Evolutionary conservation across 2,329 filamentous ascomycete species (phyloP).

Genomic region (Colletotrichum sidae): DNA sequence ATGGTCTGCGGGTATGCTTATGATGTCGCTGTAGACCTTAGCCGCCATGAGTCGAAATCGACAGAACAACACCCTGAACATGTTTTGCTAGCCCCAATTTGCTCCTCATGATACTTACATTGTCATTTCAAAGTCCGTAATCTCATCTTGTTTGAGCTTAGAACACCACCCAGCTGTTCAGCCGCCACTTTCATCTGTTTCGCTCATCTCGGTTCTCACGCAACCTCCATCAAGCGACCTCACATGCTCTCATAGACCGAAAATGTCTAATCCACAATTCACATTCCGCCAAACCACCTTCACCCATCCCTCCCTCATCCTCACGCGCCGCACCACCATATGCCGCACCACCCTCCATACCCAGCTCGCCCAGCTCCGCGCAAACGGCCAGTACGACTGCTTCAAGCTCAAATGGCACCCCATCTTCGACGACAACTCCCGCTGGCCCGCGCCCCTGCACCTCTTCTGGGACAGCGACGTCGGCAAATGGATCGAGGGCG

Average conservation of each 20-base stretch:
- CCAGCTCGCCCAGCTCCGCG: slow-evolving; percentile 64
- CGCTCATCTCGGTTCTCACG: background rate
- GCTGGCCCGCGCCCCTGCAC: slow-evolving; percentile 68
- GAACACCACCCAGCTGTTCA: too few relatives aligned
- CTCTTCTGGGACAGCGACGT: slow-evolving; percentile 69
- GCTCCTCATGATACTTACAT: too few relatives aligned
- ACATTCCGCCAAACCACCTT: slow-evolving; percentile 51
- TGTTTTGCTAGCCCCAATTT: too few relatives aligned
- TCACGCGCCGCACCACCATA: slow-evolving; percentile 47
- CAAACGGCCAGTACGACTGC: slow-evolving; percentile 67
- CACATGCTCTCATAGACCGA: background rate
- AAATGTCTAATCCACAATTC: slow-evolving; percentile 50
- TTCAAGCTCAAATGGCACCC: slow-evolving; percentile 69
- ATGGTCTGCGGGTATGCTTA: too few relatives aligned
- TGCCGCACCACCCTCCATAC: slow-evolving; percentile 56
- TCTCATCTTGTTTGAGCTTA: too few relatives aligned
- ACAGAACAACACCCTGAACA: too few relatives aligned
- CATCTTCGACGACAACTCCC: slow-evolving; percentile 60
- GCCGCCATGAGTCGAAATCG: too few relatives aligned
- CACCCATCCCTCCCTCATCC: slow-evolving; percentile 49
- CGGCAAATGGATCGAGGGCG: slow-evolving; percentile 72
- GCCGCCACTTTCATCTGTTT: too few relatives aligned
- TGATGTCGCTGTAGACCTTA: too few relatives aligned
- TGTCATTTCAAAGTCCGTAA: too few relatives aligned
- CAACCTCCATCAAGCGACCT: background rate